Conservation (phyloP, 2,329 filamentous ascomycete genomes). For the Epichloe glyceriae region DNA sequence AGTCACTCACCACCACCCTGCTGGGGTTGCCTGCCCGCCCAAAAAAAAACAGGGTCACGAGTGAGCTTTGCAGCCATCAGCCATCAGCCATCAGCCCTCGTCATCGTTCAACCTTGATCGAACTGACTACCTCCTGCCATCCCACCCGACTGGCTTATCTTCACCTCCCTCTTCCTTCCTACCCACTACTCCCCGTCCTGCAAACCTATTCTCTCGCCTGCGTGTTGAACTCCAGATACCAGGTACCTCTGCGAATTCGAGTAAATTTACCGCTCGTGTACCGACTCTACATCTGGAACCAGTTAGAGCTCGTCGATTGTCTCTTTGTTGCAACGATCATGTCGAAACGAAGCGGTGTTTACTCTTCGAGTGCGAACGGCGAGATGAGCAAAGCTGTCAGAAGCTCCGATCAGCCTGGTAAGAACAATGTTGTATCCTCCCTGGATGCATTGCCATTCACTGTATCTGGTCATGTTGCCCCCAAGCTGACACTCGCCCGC, state of each 20-base stretch:
- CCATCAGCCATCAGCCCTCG: background rate
- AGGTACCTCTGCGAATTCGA: background rate
- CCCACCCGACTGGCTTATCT: background rate
- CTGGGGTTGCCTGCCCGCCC: background rate
- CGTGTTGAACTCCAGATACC: background rate
- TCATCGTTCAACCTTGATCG: background rate
- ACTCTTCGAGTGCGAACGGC: slow-evolving; percentile 15
- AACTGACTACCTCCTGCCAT: background rate
- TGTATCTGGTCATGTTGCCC: background rate
- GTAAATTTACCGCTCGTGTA: background rate
- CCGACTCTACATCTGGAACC: background rate
- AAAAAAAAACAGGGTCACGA: background rate
- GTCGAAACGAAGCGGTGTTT: slow-evolving; percentile 47
- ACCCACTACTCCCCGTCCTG: slow-evolving; percentile 19
- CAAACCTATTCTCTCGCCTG: background rate
- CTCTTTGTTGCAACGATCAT: slow-evolving; percentile 28
- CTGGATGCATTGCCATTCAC: background rate
- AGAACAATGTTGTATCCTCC: slow-evolving; percentile 5
- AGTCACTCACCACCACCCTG: background rate
- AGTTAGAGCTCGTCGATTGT: background rate
- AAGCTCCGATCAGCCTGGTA: slow-evolving; percentile 21
- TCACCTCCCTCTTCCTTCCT: background rate
- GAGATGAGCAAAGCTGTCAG: slow-evolving; percentile 16
- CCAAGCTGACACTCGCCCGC: background rate
- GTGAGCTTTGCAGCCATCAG: background rate